Evolutionary conservation across 768 basidiomycete genomes (phyloP), one percentile per base, ranked within the genome.

Genomic region (Boletus rubescentipes): DNA sequence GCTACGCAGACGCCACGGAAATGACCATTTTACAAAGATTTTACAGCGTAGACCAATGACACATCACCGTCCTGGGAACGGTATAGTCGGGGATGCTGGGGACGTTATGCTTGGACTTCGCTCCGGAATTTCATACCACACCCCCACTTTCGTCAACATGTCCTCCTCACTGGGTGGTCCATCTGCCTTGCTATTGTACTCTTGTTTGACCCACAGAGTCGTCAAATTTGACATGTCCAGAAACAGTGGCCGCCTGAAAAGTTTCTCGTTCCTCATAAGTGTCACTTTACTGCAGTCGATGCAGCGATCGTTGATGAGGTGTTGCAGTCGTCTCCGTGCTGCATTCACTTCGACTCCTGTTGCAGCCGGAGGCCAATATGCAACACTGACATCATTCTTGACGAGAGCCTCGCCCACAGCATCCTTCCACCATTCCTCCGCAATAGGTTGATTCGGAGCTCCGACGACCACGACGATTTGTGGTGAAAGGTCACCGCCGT

Each of bases 401-500:
- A n/a, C 15, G 11, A 7, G 29, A 14, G 47, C 8, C 9, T 34
- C 44, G 38, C 49, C 53, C 8, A 65, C 41, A 8, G 18, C 35
- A 4, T 15, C 36, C 37, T 5, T 35, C 65, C 67, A 67, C 64
- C 67, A 67, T 38, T 51, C 16, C n/a, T 67, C 47, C 21, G 67
- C 67, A 39, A 43, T 49, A 4, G 2, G 0, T 38, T 56, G 58
- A 38, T 51, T 35, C 9, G 18, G 8, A 10, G 60, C 67, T 36
- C 66, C 66, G 21, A 56, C 29, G 15, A 67, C 55, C 30, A 67
- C 48, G 20, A 69, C 50, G 39, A 67, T 62, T 31, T 51, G 62
- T 10, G 66, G 67, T 20, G 66, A 60, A 30, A 67, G 58, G 23
- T 67, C 60, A 9, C 66, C 66, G 34, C 67, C 55, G 10, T 69